Percentiles rank a stretch among this genome's conserved stretches.
Evolutionary conservation across 2,329 filamentous ascomycete genomes (phyloP).

Genomic region (Ilyonectria sp.): DNA sequence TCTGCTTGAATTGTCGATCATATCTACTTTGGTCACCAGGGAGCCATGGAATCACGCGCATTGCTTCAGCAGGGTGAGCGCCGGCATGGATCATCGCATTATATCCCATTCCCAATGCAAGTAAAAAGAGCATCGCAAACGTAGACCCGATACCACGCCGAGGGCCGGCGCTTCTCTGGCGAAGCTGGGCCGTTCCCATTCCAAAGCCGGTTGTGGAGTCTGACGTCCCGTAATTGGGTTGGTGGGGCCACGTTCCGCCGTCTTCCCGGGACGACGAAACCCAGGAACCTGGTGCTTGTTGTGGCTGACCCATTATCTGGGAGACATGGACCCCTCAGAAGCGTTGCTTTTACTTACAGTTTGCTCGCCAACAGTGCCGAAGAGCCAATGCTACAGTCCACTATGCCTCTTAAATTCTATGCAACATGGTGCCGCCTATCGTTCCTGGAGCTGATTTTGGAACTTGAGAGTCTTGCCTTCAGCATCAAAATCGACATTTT

Average conservation of each 20-base stretch:
- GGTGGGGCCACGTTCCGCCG: constrained; percentile 19
- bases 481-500: background rate
- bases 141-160: background rate
- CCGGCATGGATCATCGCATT: constrained; percentile 38
- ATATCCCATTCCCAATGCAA: constrained; percentile 1
- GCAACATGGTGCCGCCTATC: background rate
- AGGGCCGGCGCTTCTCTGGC: constrained; percentile 25
- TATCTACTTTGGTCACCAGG: background rate
- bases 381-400: background rate
- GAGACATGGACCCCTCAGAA: background rate
- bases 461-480: background rate
- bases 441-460: background rate
- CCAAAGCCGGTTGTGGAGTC: constrained; percentile 12
- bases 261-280: constrained; percentile 2
- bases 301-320: background rate
- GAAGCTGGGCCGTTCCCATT: constrained; percentile 33
- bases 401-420: background rate
- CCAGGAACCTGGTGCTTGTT: constrained; percentile 3
- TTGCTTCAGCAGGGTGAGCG: background rate
- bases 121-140: constrained; percentile 1
- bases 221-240: constrained; percentile 10
- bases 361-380: background rate
- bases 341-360: background rate
- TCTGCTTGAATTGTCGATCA: background rate
- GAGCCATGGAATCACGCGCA: background rate